Percentiles rank a stretch among this genome's conserved stretches.
These are phyloP conservation scores for Eimeria brunetti DNA, from an alignment of 169 alveolate species.

Conservation along the genomic window DNA sequence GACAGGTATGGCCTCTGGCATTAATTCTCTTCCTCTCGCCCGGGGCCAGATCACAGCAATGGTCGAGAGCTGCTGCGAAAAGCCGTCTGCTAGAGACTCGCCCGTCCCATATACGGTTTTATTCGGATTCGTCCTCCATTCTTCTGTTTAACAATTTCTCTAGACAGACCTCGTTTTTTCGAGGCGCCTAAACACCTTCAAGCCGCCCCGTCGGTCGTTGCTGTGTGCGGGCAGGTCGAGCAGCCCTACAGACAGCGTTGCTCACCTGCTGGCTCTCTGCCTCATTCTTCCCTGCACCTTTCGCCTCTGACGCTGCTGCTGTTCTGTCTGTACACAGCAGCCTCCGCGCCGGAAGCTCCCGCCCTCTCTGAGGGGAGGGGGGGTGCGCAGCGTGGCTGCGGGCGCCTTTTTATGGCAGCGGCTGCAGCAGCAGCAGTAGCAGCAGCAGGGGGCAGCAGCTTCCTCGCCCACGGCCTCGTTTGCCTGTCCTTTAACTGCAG, in stretches of 20 bases:
- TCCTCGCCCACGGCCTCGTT: background rate
- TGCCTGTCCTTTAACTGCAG: background rate
- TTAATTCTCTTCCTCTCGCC: background rate
- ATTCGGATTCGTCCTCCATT: background rate
- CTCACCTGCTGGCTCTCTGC: background rate
- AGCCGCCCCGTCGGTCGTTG: background rate
- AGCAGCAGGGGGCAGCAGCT: background rate
- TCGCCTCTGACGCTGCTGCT: background rate
- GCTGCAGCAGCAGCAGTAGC: background rate
- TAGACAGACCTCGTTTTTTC: background rate
- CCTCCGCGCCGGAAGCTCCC: background rate
- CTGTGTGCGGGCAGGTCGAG: background rate
- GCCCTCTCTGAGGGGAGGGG: slow-evolving; percentile 6
- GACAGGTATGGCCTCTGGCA: background rate
- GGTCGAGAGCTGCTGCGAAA: slow-evolving; percentile 14
- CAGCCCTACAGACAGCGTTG: slow-evolving; percentile 14
- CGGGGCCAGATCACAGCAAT: background rate
- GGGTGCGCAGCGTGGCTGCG: background rate
- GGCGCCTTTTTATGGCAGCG: no score
- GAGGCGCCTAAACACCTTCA: background rate
- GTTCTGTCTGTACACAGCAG: background rate
- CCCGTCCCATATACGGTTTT: background rate
- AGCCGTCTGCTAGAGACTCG: slow-evolving; percentile 21
- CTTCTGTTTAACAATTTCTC: background rate
- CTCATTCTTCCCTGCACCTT: background rate